phyloP scores from a whole-genome alignment of 805 yeast species.

The Pichia exigua region DNA sequence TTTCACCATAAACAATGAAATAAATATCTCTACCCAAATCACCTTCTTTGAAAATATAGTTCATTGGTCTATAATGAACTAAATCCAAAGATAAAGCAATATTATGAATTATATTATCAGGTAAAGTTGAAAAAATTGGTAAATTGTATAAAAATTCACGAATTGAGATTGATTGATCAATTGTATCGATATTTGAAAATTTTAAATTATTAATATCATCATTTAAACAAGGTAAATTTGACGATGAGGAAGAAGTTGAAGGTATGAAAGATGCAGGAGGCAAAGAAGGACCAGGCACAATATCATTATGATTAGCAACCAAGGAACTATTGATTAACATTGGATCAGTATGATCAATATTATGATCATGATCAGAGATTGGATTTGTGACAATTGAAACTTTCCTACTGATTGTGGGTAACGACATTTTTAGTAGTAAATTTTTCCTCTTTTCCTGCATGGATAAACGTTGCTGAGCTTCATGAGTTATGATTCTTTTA shows the following conservation, averaged over 20 bases:
- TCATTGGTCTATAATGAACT: conserved; percentile 43
- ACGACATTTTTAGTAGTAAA: conserved; percentile 31
- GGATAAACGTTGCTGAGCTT: conserved; percentile 69
- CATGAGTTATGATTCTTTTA: conserved; percentile 65
- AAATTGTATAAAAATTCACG: conserved; percentile 51
- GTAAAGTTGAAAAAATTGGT: conserved; percentile 52
- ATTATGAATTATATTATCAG: conserved; percentile 52
- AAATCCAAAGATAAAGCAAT: conserved; percentile 61
- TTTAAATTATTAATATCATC: not conserved
- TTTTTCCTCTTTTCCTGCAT: conserved; percentile 57
- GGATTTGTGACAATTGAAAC: conserved; percentile 7
- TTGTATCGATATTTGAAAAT: conserved; percentile 25
- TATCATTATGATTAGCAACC: conserved; percentile 27
- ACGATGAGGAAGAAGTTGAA: not conserved
- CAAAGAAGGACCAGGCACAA: conserved; percentile 34
- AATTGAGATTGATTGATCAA: conserved; percentile 45
- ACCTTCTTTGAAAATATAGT: conserved; percentile 52
- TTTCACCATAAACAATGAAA: conserved; percentile 61
- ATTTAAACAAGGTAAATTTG: not conserved
- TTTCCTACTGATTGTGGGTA: conserved; percentile 9
- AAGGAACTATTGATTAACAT: conserved; percentile 21
- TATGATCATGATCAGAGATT: not conserved
- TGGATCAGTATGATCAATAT: not conserved
- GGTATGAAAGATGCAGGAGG: conserved; percentile 25
- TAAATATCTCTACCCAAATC: conserved; percentile 57